Conservation (phyloP, 768 basidiomycete species). For the Calocera cornea region DNA sequence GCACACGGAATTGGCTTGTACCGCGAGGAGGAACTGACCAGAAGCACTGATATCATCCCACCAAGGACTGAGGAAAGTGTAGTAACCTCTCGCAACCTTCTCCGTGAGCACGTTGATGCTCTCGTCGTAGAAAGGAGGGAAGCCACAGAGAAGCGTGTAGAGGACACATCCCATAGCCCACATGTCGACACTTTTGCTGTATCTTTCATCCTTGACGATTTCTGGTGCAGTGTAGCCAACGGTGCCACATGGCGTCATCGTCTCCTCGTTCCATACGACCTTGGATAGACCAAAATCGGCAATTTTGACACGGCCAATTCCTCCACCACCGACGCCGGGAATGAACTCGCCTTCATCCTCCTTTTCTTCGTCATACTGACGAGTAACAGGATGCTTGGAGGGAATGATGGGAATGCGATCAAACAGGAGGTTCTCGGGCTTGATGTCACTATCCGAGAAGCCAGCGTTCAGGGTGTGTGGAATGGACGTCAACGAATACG, state of each 20-base stretch:
- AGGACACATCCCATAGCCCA: constrained; percentile 99
- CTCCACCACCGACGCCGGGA: constrained; percentile 84
- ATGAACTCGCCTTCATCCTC: constrained; percentile 96
- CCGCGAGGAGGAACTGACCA: constrained; percentile 35
- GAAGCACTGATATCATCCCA: constrained; percentile 88
- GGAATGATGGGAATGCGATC: constrained; percentile 84
- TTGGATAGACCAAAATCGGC: constrained; percentile 97
- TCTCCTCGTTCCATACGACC: constrained; percentile 97
- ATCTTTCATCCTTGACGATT: constrained; percentile 97
- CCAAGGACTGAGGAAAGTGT: constrained; percentile 98
- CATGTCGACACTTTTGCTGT: constrained; percentile 96
- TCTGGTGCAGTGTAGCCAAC: constrained; percentile 99
- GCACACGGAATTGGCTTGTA: constrained; percentile 9
- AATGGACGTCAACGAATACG: background rate
- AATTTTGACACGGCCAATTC: constrained; percentile 95
- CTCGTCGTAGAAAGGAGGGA: constrained; percentile 97
- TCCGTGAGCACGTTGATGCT: constrained; percentile 96
- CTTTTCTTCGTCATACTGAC: constrained; percentile 95
- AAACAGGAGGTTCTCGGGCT: constrained; percentile 94
- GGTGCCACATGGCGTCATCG: constrained; percentile 99
- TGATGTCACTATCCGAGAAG: constrained; percentile 56
- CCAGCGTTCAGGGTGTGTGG: background rate
- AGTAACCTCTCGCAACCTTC: constrained; percentile 93
- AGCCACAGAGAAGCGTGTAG: constrained; percentile 93
- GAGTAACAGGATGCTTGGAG: constrained; percentile 54